Conservation (phyloP, 208 protist genomes). For the Acanthamoeba divionensis region DNA sequence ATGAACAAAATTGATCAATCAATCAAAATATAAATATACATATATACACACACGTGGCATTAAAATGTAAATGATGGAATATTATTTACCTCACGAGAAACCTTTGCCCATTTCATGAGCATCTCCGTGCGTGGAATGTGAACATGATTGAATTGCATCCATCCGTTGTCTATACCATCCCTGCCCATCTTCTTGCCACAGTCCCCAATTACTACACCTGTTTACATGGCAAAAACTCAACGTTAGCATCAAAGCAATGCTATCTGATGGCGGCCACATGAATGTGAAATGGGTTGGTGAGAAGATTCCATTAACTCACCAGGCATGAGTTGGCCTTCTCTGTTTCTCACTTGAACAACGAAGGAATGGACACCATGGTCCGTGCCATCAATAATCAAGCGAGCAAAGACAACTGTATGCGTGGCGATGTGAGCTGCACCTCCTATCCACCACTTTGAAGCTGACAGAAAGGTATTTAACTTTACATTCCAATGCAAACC, state of each 20-base stretch:
- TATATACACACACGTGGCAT: no score
- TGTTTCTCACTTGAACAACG: conserved; percentile 69
- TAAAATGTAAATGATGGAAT: no score
- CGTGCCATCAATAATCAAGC: conserved; percentile 68
- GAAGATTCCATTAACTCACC: no score
- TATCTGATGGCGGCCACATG: no score
- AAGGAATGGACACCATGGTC: conserved; percentile 76
- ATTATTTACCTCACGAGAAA: conserved; percentile 24
- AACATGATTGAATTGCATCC: conserved; percentile 68
- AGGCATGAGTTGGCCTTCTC: not conserved
- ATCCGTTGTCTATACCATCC: conserved; percentile 77
- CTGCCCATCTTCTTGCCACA: conserved; percentile 73
- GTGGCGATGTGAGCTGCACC: conserved; percentile 41
- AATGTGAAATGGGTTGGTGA: no score
- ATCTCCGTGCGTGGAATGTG: conserved; percentile 66
- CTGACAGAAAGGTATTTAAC: not conserved
- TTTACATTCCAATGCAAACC: not conserved
- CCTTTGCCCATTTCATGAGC: conserved; percentile 61
- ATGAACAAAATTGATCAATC: no score
- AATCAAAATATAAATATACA: no score
- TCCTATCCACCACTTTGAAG: conserved; percentile 71
- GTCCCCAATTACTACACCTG: conserved; percentile 66
- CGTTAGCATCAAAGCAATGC: no score
- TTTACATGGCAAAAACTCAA: no score
- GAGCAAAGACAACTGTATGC: conserved; percentile 70